Conservation (phyloP, 495 filamentous ascomycete species). For the Jackrogersella minutella region DNA sequence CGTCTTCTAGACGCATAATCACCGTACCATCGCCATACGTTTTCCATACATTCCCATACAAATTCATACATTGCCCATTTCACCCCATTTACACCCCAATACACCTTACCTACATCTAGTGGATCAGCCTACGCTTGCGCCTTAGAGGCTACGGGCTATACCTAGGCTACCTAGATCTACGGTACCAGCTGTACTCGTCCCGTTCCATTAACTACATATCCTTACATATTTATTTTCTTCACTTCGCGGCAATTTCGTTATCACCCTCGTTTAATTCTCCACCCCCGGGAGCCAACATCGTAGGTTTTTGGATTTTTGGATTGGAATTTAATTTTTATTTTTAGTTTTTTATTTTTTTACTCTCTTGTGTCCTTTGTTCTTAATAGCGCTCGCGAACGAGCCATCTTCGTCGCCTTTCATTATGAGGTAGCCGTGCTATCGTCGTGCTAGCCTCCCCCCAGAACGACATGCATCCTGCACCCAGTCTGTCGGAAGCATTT, state of each 20-base stretch:
- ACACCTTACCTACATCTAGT: constrained; percentile 23
- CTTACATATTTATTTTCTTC: constrained; percentile 36
- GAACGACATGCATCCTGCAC: constrained; percentile 55
- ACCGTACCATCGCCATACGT: constrained; percentile 11
- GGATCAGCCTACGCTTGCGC: constrained; percentile 32
- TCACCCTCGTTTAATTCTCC: constrained; percentile 38
- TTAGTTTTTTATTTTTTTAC: too few relatives aligned
- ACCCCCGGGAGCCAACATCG: constrained; percentile 20
- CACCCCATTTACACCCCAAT: constrained; percentile 7
- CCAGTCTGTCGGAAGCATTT: constrained; percentile 54
- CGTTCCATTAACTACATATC: constrained; percentile 27
- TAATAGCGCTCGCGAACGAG: constrained; percentile 35
- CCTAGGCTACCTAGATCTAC: constrained; percentile 24
- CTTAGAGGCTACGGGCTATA: constrained; percentile 17
- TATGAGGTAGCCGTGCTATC: constrained; percentile 47
- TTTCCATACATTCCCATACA: constrained; percentile 6
- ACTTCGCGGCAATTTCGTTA: constrained; percentile 39
- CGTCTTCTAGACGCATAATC: constrained; percentile 19
- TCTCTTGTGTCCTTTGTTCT: constrained; percentile 6
- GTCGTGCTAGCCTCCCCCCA: constrained; percentile 36
- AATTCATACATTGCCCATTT: constrained; percentile 1
- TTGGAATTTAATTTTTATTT: too few relatives aligned
- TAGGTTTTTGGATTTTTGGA: constrained; percentile 23
- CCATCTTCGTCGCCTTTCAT: constrained; percentile 42
- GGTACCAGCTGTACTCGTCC: constrained; percentile 14